Base-by-base conservation (phyloP, 495 filamentous ascomycete genomes). In the Xylaria scruposa region DNA sequence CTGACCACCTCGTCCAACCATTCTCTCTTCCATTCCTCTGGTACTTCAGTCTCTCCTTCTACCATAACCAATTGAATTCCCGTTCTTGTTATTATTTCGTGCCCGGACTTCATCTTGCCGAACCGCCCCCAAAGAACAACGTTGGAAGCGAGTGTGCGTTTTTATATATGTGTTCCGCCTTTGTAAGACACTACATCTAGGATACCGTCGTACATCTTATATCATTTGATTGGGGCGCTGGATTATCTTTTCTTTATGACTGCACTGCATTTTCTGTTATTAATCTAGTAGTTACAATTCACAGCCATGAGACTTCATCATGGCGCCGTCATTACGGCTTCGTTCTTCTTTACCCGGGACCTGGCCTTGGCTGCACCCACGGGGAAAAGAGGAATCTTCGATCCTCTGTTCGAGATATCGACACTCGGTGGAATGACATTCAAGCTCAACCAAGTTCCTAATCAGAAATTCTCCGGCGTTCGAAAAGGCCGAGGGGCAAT, bases 391-490 rank as follows among this genome's bases (percentile, higher is more conserved):
- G 74, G 71, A 4, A 31, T 63, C 15, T 29, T 74, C 7, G 67
- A 65, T 24, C 12, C 65, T 63, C 24, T 70, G 15, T 72, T 81
- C 73, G 59, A 78, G 60, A 71, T 82, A 15, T 73, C 79, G 21
- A 78, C 74, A 3, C 69, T 82, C 8, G 82, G 81, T 8, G 84
- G 83, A 1, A 71, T 78, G 70, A 80, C 79, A 4, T 84, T 84
- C 73, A 82, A 80, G 72, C 67, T 86, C 36, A 58, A 72, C 0
- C 83, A 85, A 72, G 78, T 85, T 29, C 74, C 77, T 53, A 86
- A 86, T 69, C 72, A 74, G 60, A 76, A 78, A 8, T 84, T 79
- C 71, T 71, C 70, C n/a, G 74, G 74, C 24, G 76, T 66, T 42
- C 46, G 36, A 44, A 76, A 74, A 51, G 78, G 82, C 6, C 76